Percentiles rank a stretch among this genome's conserved stretches.
Evolutionary conservation across 2,329 filamentous ascomycete genomes (phyloP).

Genomic region (Fusarium agapanthi): DNA sequence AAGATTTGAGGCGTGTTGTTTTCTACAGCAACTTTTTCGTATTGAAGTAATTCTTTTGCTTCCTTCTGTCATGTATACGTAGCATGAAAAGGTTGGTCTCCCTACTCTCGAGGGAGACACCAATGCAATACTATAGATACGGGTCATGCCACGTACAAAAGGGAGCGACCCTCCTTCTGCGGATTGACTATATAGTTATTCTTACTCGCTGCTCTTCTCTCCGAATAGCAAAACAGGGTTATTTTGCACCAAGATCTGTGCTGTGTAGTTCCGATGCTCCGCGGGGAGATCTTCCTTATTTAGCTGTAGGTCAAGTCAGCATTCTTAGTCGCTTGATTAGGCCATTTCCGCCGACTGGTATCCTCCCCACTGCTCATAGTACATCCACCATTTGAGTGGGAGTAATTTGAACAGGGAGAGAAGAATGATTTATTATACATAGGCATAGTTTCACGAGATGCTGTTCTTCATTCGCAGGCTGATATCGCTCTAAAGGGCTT

Average conservation of each 20-base stretch:
- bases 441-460: accelerated
- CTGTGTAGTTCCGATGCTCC: background rate
- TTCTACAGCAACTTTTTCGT: background rate
- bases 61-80: background rate
- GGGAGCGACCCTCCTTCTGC: background rate
- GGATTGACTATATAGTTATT: background rate
- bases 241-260: background rate
- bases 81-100: background rate
- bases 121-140: background rate
- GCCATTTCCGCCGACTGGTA: background rate
- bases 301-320: background rate
- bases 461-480: background rate
- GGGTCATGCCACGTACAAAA: background rate
- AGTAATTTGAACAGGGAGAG: background rate
- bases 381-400: background rate
- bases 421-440: background rate
- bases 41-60: background rate
- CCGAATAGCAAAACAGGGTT: background rate
- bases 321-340: background rate
- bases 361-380: background rate
- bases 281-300: background rate
- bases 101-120: background rate
- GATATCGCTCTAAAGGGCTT: background rate
- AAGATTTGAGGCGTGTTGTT: background rate
- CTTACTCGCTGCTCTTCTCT: background rate